Evolutionary conservation across 805 yeast genomes (phyloP), one percentile per base, ranked within the genome.

Genomic region (Teunomyces atbi): DNA sequence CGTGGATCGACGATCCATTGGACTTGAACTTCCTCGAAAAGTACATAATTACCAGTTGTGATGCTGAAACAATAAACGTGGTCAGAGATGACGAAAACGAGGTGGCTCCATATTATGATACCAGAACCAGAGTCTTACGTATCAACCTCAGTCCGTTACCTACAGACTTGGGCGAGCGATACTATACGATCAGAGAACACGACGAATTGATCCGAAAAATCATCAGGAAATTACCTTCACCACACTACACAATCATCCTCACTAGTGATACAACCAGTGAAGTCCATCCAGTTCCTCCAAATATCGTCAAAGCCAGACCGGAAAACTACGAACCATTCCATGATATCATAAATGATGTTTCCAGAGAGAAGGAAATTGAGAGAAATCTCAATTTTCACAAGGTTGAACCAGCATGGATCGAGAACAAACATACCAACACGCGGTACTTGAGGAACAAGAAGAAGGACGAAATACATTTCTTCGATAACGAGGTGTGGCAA

Each of bases 151-250:
- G 81, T 2, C 69, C 67, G n/a, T 66, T 87, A 18, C 63, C 68
- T 0, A n/a, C 13, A 5, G 36, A 59, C 3, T 53, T 44, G 11
- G 59, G 46, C 4, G 58, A 56, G 15, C 53, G 69, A 7, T 47
- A 48, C 6, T 53, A 53, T 15, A 67, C 66, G 1, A 58, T 81
- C 27, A 53, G 60, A 11, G 58, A 65, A 23, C 68, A 75, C 41
- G 83, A 78, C 52, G 76, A 72, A 39, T 64, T 70, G 39, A 55
- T 88, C 8, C 70, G 85, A 44, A 71, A 73, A 15, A 72, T 86
- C 3, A 50, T 86, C n/a, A 76, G 86, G 30, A 81, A 79, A 45
- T 62, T 86, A 10, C 96, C 97, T 1, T 74, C 91, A 0, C 96
- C 96, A 0, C 78, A 79, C 49, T 77, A 76, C 45, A 71, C 89